phyloP scores from a whole-genome alignment of 2,329 filamentous ascomycete species.

The Fusarium abutilonis region DNA sequence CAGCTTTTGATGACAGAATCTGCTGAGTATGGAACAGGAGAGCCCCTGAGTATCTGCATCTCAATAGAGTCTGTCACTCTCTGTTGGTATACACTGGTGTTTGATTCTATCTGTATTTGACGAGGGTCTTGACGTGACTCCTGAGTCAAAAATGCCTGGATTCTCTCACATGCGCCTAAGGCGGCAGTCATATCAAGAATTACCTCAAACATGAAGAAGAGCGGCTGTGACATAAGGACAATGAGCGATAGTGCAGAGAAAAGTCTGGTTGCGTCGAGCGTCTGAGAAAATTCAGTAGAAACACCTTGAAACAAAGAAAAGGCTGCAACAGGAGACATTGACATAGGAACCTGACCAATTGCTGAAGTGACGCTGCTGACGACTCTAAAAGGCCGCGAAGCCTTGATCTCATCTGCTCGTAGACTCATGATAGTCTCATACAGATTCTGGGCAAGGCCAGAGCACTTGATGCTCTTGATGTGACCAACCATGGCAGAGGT shows the following conservation, averaged over 20 bases:
- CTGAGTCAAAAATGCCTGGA: slow-evolving; percentile 50
- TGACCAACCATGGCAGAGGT: slow-evolving; percentile 51
- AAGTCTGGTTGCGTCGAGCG: slow-evolving; percentile 48
- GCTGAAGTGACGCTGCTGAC: slow-evolving; percentile 50
- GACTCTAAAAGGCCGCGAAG: slow-evolving; percentile 50
- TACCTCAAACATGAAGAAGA: slow-evolving; percentile 53
- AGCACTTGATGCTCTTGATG: slow-evolving; percentile 57
- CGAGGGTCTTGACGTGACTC: slow-evolving; percentile 44
- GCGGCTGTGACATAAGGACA: slow-evolving; percentile 51
- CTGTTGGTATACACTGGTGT: background rate
- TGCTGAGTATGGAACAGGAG: rapidly evolving
- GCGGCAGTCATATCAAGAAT: slow-evolving; percentile 52
- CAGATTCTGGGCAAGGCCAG: slow-evolving; percentile 50
- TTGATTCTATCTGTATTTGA: background rate
- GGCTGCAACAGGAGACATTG: slow-evolving; percentile 52
- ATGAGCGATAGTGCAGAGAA: slow-evolving; percentile 57
- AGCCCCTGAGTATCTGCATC: slow-evolving; percentile 9
- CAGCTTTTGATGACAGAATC: too few relatives aligned
- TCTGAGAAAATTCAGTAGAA: slow-evolving; percentile 43
- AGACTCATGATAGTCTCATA: slow-evolving; percentile 44
- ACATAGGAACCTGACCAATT: slow-evolving; percentile 48
- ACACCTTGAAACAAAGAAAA: slow-evolving; percentile 52
- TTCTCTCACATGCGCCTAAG: slow-evolving; percentile 54
- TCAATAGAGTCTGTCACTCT: background rate
- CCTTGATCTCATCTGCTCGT: slow-evolving; percentile 51